Conservation (phyloP, 495 filamentous ascomycete species). For the Talaromyces stipitatus region DNA sequence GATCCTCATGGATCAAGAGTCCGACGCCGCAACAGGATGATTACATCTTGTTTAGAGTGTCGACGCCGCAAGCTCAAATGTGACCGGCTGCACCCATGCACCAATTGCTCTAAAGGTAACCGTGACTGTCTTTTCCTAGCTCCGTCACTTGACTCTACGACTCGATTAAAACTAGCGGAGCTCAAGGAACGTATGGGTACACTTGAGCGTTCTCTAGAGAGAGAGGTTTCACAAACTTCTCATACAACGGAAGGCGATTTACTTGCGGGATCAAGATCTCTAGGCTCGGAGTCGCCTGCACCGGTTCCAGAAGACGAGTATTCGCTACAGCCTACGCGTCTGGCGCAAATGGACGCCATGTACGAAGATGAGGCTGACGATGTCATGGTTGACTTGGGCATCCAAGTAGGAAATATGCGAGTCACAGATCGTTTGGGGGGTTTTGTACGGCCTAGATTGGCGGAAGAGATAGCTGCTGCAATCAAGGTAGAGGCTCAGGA, state of each 20-base stretch:
- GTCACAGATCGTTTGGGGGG: constrained; percentile 65
- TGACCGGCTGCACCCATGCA: constrained; percentile 59
- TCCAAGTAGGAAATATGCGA: constrained; percentile 61
- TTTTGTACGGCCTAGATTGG: constrained; percentile 11
- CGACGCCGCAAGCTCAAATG: constrained; percentile 65
- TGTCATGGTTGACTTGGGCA: constrained; percentile 60
- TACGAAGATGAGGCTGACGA: constrained; percentile 57
- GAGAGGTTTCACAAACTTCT: constrained; percentile 15
- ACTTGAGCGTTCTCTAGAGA: constrained; percentile 54
- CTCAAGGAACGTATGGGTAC: constrained; percentile 65
- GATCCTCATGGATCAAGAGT: not conserved
- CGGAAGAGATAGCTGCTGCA: constrained; percentile 1
- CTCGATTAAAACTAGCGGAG: constrained; percentile 47
- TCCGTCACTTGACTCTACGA: constrained; percentile 5
- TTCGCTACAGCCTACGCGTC: constrained; percentile 15
- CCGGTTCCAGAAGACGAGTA: not conserved
- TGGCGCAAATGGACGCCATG: constrained; percentile 54
- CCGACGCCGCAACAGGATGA: constrained; percentile 35
- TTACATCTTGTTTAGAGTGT: constrained; percentile 63
- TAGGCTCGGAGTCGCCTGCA: not conserved
- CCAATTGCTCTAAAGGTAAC: constrained; percentile 42
- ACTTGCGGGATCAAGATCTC: not conserved
- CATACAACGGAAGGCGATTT: not conserved
- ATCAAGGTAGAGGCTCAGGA: not conserved
- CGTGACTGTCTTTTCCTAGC: constrained; percentile 11